phyloP scores from a whole-genome alignment of 305 asterid species.

The Fraxinus ornus region DNA sequence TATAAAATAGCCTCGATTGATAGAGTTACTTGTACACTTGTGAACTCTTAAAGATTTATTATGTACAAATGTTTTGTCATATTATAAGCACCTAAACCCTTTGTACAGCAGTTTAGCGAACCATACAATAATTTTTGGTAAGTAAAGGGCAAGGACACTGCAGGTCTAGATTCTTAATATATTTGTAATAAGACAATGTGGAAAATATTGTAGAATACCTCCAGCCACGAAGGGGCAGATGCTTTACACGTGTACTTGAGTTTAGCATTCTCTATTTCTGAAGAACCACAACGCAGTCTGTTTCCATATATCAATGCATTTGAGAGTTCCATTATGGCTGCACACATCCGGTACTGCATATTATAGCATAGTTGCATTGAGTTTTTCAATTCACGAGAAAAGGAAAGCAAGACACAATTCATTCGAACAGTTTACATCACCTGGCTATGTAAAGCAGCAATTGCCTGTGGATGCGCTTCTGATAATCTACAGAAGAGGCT shows the following conservation, averaged over 20 bases:
- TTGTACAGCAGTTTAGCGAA: not conserved
- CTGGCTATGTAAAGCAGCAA: slow-evolving; percentile 89
- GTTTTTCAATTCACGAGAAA: slow-evolving; percentile 13
- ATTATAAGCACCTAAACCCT: not conserved
- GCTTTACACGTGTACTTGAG: slow-evolving; percentile 51
- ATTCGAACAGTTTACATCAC: slow-evolving; percentile 35
- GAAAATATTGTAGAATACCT: slow-evolving; percentile 45
- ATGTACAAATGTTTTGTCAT: not conserved
- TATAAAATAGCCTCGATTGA: not conserved
- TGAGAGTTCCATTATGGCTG: slow-evolving; percentile 86
- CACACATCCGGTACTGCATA: slow-evolving; percentile 97
- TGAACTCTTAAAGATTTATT: not conserved
- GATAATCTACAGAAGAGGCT: slow-evolving; percentile 96
- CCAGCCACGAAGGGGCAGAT: slow-evolving; percentile 71
- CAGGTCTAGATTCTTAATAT: not conserved
- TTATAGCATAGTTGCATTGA: slow-evolving; percentile 31
- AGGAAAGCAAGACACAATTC: slow-evolving; percentile 2
- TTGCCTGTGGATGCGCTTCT: slow-evolving; percentile 97
- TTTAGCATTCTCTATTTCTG: slow-evolving; percentile 74
- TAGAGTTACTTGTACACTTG: not conserved
- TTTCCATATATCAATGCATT: slow-evolving; percentile 91
- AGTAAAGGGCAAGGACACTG: not conserved
- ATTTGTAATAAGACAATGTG: not conserved
- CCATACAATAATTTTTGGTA: not conserved
- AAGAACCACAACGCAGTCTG: slow-evolving; percentile 85